Evolutionary conservation across 352 stramenopile species (phyloP).

Genomic region (Globisporangium carolinianum): DNA sequence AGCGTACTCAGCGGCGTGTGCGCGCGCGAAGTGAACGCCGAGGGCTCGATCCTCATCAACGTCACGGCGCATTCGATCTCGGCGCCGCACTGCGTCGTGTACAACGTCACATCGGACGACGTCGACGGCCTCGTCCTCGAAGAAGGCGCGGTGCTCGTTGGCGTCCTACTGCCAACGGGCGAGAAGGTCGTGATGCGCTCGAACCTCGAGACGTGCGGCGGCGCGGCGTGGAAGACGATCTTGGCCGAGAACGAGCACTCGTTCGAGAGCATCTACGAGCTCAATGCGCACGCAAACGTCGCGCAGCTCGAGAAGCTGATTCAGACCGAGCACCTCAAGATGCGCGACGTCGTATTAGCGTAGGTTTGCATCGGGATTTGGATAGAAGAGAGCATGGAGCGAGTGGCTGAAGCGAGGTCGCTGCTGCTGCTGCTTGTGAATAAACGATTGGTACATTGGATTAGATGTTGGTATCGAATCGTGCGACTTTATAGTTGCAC

Average conservation of each 20-base stretch:
- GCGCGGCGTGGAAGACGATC: constrained; percentile 92
- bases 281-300: constrained; percentile 88
- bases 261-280: constrained; percentile 94
- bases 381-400: too few species aligned
- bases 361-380: constrained; percentile 1
- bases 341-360: constrained; percentile 69
- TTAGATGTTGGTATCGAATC: too few species aligned
- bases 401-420: too few species aligned
- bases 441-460: too few species aligned
- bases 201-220: constrained; percentile 90
- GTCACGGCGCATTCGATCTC: constrained; percentile 94
- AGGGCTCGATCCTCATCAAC: constrained; percentile 97
- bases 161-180: constrained; percentile 89
- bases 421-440: too few species aligned
- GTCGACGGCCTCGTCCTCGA: constrained; percentile 87
- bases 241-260: constrained; percentile 90
- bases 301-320: constrained; percentile 82
- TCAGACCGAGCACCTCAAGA: constrained; percentile 71
- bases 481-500: too few species aligned
- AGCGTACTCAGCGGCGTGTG: constrained; percentile 90
- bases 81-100: constrained; percentile 93
- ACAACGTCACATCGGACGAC: constrained; percentile 95
- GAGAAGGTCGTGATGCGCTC: constrained; percentile 91
- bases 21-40: constrained; percentile 84
- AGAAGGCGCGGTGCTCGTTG: constrained; percentile 92